Conservation (phyloP, 202 grass and related monocot species). For the Digitaria exilis region DNA sequence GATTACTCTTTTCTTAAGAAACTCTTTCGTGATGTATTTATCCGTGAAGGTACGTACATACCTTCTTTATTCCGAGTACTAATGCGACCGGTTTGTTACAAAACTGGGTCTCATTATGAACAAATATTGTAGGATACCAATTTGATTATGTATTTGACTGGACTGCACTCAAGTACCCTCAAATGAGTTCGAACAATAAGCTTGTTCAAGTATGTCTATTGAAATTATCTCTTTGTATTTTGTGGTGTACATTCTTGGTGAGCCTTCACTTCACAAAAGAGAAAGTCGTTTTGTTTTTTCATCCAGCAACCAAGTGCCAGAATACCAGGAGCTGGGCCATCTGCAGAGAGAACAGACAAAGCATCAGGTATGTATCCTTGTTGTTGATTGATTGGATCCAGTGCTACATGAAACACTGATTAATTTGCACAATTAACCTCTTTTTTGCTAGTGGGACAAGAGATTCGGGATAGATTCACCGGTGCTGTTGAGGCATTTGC, state of each 20-base stretch:
- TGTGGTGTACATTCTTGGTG: conserved; percentile 32
- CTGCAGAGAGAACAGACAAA: conserved; percentile 67
- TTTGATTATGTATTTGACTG: conserved; percentile 97
- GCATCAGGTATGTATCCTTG: conserved; percentile 49
- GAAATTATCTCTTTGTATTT: conserved; percentile 6
- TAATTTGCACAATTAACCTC: conserved; percentile 21
- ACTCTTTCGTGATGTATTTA: conserved; percentile 88
- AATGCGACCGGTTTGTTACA: background rate
- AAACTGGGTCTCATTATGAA: conserved; percentile 17
- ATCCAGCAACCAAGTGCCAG: conserved; percentile 61
- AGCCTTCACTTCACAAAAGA: background rate
- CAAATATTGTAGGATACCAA: conserved; percentile 66
- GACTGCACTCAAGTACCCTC: conserved; percentile 81
- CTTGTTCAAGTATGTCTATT: conserved; percentile 54
- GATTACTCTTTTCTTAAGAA: conserved; percentile 93
- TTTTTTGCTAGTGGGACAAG: conserved; percentile 75
- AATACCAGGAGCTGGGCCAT: conserved; percentile 60
- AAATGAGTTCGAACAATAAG: conserved; percentile 62
- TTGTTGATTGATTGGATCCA: conserved; percentile 17
- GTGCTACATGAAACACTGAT: background rate
- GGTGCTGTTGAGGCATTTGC: conserved; percentile 93
- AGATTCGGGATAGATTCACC: conserved; percentile 86
- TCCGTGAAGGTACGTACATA: conserved; percentile 68
- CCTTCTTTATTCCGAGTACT: conserved; percentile 7
- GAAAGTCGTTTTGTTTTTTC: background rate